Evolutionary conservation across 129 eudicot species (phyloP), one percentile per base, ranked within the genome.

Genomic region (Saussurea involucrata): DNA sequence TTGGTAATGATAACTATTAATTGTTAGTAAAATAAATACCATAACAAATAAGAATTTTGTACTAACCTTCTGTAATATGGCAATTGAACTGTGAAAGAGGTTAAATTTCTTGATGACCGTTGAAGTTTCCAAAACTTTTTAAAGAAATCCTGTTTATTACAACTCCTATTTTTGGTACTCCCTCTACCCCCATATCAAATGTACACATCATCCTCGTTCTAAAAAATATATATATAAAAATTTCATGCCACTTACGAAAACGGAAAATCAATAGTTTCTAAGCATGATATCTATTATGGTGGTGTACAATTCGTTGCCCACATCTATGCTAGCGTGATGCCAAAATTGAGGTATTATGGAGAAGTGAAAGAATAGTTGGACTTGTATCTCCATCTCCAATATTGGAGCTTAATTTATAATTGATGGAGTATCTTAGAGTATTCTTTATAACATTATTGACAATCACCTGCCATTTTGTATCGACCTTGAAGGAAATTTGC

Each of bases 401-500:
- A 49, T 17, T 1, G 58, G 21, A 42, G 53, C 17, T 42, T 42
- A 10, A 42, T 42, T 42, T 42, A 42, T 42, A 2, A 42, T 42
- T 42, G 40, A 34, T 34, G n/a, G 46, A 37, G 46, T 37, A 37
- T 7, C 10, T 8, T 37, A 11, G 53, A 42, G 53, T 42, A 42
- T 42, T 42, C 4, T 1, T 42, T 24, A 20, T 55, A 44, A n/a
- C 21, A 34, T 36, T 69, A 22, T 36, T 63, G 5, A 8, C 6
- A 22, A 72, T 72, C 82, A 90, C 97, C 98, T 90, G 95, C 86
- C 87, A 80, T 73, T 80, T 81, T 71, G 89, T 65, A 28, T 87
- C 88, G 77, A 93, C 86, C 85, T 85, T 90, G 85, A 93, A 79
- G 7, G 97, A 90, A 78, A 93, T 97, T 84, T 83, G 85, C 83